Evolutionary conservation across 129 eudicot genomes (phyloP).

Genomic region (Calendula officinalis): DNA sequence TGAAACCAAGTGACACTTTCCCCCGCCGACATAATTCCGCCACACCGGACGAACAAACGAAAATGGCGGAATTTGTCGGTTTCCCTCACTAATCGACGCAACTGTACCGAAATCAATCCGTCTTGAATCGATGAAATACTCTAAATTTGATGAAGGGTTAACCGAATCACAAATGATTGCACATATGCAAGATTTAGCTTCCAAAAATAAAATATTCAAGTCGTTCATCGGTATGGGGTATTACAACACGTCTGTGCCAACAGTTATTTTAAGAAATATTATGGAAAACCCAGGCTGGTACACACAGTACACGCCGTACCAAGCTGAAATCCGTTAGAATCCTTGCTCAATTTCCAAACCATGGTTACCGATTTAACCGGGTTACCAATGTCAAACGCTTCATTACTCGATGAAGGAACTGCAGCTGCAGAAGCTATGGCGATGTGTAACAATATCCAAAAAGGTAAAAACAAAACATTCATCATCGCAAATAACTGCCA

Average conservation of each 20-base stretch:
- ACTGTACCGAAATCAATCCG: slow-evolving; percentile 90
- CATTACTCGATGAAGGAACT: slow-evolving; percentile 89
- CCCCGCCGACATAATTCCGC: slow-evolving; percentile 93
- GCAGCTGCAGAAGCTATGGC: slow-evolving; percentile 99
- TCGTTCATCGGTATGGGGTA: not conserved
- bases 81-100: slow-evolving; percentile 66
- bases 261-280: not conserved
- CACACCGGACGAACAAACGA: slow-evolving; percentile 75
- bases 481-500: slow-evolving; percentile 87
- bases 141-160: slow-evolving; percentile 74
- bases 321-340: slow-evolving; percentile 91
- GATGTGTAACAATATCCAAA: slow-evolving; percentile 81
- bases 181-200: slow-evolving; percentile 49
- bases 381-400: slow-evolving; percentile 94
- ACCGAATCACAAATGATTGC: slow-evolving; percentile 88
- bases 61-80: slow-evolving; percentile 78
- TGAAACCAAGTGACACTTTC: slow-evolving; percentile 88
- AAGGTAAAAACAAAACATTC: slow-evolving; percentile 88
- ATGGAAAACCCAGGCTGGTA: not conserved
- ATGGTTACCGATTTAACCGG: slow-evolving; percentile 89
- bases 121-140: slow-evolving; percentile 56
- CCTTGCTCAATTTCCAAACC: slow-evolving; percentile 81
- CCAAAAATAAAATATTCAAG: not conserved
- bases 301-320: slow-evolving; percentile 70
- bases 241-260: not conserved